These are phyloP conservation scores for Globisporangium emineosum DNA, from an alignment of 352 stramenopile genomes.

Conservation along the genomic window DNA sequence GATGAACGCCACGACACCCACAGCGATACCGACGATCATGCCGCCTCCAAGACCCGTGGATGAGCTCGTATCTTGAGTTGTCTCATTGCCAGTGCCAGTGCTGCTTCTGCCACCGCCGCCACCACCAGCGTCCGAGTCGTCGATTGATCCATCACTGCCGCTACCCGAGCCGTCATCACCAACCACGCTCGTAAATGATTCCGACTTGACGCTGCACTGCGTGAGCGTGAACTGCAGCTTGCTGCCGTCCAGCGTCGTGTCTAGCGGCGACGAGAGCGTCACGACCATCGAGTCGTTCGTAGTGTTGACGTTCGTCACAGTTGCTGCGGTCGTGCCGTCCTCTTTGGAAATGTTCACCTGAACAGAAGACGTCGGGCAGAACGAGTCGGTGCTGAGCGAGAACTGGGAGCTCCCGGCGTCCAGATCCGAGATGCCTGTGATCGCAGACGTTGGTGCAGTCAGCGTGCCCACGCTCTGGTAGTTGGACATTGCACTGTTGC, in stretches of 20 bases:
- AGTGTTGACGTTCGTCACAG: slow-evolving; percentile 21
- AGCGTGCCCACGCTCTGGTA: slow-evolving; percentile 46
- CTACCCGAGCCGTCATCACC: slow-evolving; percentile 15
- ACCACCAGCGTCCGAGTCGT: slow-evolving; percentile 8
- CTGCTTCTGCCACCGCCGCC: neutral
- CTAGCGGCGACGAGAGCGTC: slow-evolving; percentile 32
- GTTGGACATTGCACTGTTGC: slow-evolving; percentile 41
- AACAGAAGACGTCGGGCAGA: slow-evolving; percentile 30
- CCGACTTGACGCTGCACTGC: slow-evolving; percentile 38
- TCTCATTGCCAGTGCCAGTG: slow-evolving; percentile 19
- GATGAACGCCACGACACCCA: slow-evolving; percentile 54
- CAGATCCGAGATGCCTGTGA: slow-evolving; percentile 33
- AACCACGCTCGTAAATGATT: slow-evolving; percentile 20
- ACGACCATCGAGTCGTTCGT: slow-evolving; percentile 44
- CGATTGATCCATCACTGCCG: slow-evolving; percentile 6
- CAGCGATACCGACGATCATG: slow-evolving; percentile 65
- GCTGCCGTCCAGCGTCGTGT: slow-evolving; percentile 24
- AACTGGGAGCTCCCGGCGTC: slow-evolving; percentile 33
- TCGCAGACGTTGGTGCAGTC: slow-evolving; percentile 19
- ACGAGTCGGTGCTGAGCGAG: slow-evolving; percentile 37
- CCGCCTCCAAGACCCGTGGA: slow-evolving; percentile 59
- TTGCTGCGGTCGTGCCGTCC: slow-evolving; percentile 4
- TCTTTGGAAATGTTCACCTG: slow-evolving; percentile 31
- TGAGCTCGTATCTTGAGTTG: slow-evolving; percentile 49
- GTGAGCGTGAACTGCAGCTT: slow-evolving; percentile 43